Evolutionary conservation across 2,329 filamentous ascomycete genomes (phyloP).

Genomic region (Anisogramma anomala): DNA sequence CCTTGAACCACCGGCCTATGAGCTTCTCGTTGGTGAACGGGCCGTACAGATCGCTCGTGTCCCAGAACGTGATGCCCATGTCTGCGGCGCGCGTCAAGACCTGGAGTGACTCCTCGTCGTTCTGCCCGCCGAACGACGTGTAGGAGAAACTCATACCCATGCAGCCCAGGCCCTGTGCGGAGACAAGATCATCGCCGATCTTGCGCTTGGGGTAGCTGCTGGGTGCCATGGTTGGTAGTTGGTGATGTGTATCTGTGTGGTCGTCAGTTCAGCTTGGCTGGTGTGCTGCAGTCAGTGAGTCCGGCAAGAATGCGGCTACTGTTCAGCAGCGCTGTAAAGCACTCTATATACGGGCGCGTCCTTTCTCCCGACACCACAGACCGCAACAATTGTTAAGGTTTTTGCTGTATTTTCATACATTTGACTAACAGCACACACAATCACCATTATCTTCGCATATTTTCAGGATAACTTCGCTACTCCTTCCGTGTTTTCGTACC

Average conservation of each 20-base stretch:
- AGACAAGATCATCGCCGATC: slow-evolving; percentile 11
- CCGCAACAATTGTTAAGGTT: too few species aligned
- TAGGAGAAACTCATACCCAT: slow-evolving; percentile 14
- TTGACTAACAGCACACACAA: too few species aligned
- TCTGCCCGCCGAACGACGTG: slow-evolving; percentile 13
- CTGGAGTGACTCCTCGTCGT: slow-evolving; percentile 14
- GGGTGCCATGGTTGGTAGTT: background rate
- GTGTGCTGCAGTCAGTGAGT: too few species aligned
- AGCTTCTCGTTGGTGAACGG: slow-evolving; percentile 26
- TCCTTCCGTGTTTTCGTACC: too few species aligned
- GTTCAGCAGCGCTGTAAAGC: too few species aligned
- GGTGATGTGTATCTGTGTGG: background rate
- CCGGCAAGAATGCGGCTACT: too few species aligned
- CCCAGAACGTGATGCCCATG: slow-evolving; percentile 16
- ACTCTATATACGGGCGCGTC: too few species aligned
- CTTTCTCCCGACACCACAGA: too few species aligned
- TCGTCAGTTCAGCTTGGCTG: background rate
- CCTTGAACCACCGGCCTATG: slow-evolving; percentile 33
- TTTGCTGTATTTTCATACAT: too few species aligned
- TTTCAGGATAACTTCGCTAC: too few species aligned
- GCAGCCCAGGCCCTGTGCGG: slow-evolving; percentile 9
- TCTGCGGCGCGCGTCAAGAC: slow-evolving; percentile 16
- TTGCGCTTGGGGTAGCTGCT: slow-evolving; percentile 8
- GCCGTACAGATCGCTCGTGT: slow-evolving; percentile 13
- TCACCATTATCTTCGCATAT: too few species aligned